Evolutionary conservation across 2,329 filamentous ascomycete genomes (phyloP).

Genomic region (Alternaria brassicicola): DNA sequence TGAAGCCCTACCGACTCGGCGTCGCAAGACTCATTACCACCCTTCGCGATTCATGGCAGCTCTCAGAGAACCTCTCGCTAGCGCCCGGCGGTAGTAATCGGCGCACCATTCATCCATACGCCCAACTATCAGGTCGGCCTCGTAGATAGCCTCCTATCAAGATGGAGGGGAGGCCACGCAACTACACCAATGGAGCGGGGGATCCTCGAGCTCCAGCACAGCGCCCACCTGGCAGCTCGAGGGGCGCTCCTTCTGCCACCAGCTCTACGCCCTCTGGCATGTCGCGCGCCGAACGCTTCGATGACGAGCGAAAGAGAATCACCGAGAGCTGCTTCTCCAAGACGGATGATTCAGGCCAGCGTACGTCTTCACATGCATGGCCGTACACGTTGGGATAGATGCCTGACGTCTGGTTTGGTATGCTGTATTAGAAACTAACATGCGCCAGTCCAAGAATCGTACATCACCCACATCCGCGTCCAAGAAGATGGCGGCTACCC

Average conservation of each 20-base stretch:
- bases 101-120: background rate
- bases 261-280: constrained; percentile 39
- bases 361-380: constrained; percentile 60
- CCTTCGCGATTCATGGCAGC: constrained; percentile 31
- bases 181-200: constrained; percentile 37
- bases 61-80: constrained; percentile 17
- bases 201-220: constrained; percentile 31
- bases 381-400: background rate
- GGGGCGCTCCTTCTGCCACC: constrained; percentile 35
- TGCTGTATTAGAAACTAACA: constrained; percentile 16
- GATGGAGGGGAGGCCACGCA: constrained; percentile 47
- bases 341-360: constrained; percentile 82
- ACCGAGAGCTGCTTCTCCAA: constrained; percentile 94
- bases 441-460: constrained; percentile 77
- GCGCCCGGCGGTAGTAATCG: constrained; percentile 21
- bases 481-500: constrained; percentile 84
- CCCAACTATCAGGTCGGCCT: background rate
- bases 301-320: constrained; percentile 95
- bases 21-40: constrained; percentile 20
- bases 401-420: background rate
- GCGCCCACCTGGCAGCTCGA: constrained; percentile 35
- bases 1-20: constrained; percentile 12
- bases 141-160: background rate
- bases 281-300: constrained; percentile 79
- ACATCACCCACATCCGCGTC: constrained; percentile 96